These are phyloP conservation scores for Neocucurbitaria cava DNA, from an alignment of 2,329 filamentous ascomycete species.

Conservation along the genomic window DNA sequence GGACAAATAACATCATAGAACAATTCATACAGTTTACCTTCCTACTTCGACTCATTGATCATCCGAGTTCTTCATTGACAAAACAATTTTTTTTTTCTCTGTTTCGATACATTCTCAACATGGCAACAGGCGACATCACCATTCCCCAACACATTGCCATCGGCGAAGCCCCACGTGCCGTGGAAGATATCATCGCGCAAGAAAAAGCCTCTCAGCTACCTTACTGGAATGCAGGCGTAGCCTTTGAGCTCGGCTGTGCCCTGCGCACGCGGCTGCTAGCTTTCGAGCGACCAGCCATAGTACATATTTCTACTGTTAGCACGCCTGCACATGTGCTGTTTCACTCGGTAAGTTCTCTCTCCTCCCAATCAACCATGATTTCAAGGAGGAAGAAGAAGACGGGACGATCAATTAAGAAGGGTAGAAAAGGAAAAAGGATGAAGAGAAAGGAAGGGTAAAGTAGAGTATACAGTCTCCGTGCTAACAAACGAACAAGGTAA, in stretches of 20 bases:
- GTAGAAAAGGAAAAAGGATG: not conserved
- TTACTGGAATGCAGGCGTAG: slow-evolving; percentile 66
- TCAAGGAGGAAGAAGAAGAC: not conserved
- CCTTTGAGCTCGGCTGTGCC: slow-evolving; percentile 67
- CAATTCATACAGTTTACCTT: too few species aligned
- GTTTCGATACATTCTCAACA: slow-evolving; percentile 13
- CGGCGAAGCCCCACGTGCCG: slow-evolving; percentile 37
- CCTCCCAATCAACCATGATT: not conserved
- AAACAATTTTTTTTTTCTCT: too few species aligned
- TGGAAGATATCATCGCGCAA: slow-evolving; percentile 48
- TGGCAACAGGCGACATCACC: slow-evolving; percentile 20
- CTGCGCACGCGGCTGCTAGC: slow-evolving; percentile 66
- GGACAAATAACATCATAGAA: not conserved
- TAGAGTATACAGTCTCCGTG: too few species aligned
- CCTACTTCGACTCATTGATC: too few species aligned
- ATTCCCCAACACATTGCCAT: slow-evolving; percentile 32
- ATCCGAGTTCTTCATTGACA: too few species aligned
- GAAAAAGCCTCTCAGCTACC: slow-evolving; percentile 51
- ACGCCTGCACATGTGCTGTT: slow-evolving; percentile 67
- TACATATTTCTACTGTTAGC: slow-evolving; percentile 67
- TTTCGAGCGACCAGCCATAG: slow-evolving; percentile 61
- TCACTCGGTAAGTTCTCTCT: slow-evolving; percentile 57
- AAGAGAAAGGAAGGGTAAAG: too few species aligned
- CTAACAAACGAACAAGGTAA: slow-evolving; percentile 39
- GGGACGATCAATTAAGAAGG: slow-evolving; percentile 21